Percentiles rank a stretch among this genome's conserved stretches.
phyloP scores from a whole-genome alignment of 352 stramenopile species.

The Phytophthora europaea region DNA sequence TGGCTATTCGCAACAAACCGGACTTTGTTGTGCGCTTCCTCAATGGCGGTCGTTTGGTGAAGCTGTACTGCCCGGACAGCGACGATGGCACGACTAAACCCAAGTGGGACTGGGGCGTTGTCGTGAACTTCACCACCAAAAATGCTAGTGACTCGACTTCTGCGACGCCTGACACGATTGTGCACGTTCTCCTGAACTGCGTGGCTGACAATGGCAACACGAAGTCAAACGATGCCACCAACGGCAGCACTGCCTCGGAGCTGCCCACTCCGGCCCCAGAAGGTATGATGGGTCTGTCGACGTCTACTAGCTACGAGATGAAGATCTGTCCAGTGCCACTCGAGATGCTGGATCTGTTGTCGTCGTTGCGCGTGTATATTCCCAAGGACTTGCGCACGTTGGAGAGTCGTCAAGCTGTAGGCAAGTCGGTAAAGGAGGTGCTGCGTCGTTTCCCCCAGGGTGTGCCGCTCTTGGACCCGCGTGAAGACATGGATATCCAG shows the following conservation, averaged over 20 bases:
- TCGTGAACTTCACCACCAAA: constrained; percentile 89
- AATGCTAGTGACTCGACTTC: constrained; percentile 76
- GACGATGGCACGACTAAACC: constrained; percentile 54
- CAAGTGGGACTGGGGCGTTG: constrained; percentile 88
- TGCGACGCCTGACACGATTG: constrained; percentile 69
- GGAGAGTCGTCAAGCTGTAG: constrained; percentile 78
- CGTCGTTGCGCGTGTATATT: constrained; percentile 87
- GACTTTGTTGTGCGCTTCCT: constrained; percentile 95
- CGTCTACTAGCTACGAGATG: constrained; percentile 71
- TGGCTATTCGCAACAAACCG: constrained; percentile 93
- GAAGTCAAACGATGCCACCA: constrained; percentile 39
- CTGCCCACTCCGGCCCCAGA: constrained; percentile 67
- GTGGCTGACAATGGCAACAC: constrained; percentile 31
- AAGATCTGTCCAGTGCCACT: constrained; percentile 89
- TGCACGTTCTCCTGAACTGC: constrained; percentile 88
- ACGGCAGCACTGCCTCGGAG: constrained; percentile 41
- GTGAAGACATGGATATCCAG: constrained; percentile 96
- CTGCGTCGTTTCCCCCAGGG: constrained; percentile 82
- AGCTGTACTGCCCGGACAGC: constrained; percentile 70
- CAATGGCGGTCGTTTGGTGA: constrained; percentile 93
- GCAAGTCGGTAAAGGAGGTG: constrained; percentile 85
- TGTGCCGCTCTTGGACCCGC: constrained; percentile 93
- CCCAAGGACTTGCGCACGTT: constrained; percentile 83
- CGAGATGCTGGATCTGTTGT: constrained; percentile 81
- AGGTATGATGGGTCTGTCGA: constrained; percentile 66